phyloP scores from a whole-genome alignment of 768 basidiomycete species.

The Panus rudis region DNA sequence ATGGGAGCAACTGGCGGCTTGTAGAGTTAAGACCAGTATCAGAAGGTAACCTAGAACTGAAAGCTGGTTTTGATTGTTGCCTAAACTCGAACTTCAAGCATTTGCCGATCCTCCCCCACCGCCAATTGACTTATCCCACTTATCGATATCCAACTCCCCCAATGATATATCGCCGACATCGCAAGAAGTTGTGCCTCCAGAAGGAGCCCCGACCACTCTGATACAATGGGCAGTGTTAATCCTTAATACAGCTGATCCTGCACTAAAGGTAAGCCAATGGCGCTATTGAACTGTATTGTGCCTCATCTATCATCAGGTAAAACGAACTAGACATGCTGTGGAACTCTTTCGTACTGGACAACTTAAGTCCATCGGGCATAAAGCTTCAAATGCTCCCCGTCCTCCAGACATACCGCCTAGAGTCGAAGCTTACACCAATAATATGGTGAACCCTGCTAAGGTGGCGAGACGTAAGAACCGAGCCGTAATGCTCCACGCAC shows the following conservation, averaged over 20 bases:
- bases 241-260: conserved; percentile 66
- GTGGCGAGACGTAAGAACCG: conserved; percentile 55
- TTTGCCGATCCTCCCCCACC: conserved; percentile 63
- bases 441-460: conserved; percentile 54
- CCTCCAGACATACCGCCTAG: conserved; percentile 63
- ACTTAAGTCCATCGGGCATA: conserved; percentile 57
- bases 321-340: conserved; percentile 65
- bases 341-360: conserved; percentile 63
- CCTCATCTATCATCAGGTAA: conserved; percentile 35
- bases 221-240: conserved; percentile 77
- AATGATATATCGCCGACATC: conserved; percentile 1
- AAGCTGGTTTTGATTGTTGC: not conserved
- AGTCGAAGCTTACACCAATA: conserved; percentile 41
- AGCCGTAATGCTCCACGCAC: conserved; percentile 71
- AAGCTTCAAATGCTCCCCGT: conserved; percentile 34
- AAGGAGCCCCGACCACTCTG: conserved; percentile 53
- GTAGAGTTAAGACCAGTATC: conserved; percentile 68
- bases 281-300: not conserved
- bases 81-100: conserved; percentile 26
- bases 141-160: conserved; percentile 12
- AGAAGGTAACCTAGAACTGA: conserved; percentile 40
- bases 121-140: conserved; percentile 18
- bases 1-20: conserved; percentile 49
- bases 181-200: conserved; percentile 42
- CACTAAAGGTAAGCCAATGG: conserved; percentile 41